These are phyloP conservation scores for Amphichorda felina DNA, from an alignment of 2,329 filamentous ascomycete genomes.

Conservation along the genomic window DNA sequence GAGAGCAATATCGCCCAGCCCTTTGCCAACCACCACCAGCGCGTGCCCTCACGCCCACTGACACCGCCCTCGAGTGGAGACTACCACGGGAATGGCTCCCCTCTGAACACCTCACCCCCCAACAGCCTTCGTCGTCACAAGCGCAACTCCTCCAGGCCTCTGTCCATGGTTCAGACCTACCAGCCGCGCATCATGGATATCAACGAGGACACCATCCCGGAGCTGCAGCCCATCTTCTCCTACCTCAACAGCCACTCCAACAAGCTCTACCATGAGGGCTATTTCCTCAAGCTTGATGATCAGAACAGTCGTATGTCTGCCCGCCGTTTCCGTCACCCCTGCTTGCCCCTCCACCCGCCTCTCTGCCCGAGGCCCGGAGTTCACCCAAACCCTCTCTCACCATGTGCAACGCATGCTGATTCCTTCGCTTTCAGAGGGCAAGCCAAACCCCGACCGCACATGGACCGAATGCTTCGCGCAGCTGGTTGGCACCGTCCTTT, in stretches of 20 bases:
- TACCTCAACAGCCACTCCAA: conserved; percentile 92
- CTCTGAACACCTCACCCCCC: conserved; percentile 28
- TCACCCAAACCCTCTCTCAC: conserved; percentile 5
- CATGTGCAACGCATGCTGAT: not conserved
- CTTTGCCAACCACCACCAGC: conserved; percentile 9
- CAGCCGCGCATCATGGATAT: conserved; percentile 80
- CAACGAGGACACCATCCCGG: conserved; percentile 74
- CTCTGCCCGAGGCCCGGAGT: too few species aligned
- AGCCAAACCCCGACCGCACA: conserved; percentile 71
- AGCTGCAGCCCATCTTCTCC: conserved; percentile 87
- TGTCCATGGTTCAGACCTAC: conserved; percentile 79
- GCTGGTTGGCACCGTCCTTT: conserved; percentile 87
- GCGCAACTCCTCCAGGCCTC: conserved; percentile 52
- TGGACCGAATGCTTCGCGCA: conserved; percentile 98
- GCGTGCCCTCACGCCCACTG: conserved; percentile 15
- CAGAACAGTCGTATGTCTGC: conserved; percentile 67
- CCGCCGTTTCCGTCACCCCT: conserved; percentile 3
- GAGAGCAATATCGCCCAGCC: conserved; percentile 5
- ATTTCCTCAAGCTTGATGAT: conserved; percentile 94
- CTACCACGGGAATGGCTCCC: conserved; percentile 20
- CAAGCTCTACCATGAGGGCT: conserved; percentile 95
- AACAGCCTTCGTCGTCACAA: conserved; percentile 22
- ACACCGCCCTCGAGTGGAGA: conserved; percentile 26
- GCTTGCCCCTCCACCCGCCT: conserved; percentile 1
- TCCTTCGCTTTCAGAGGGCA: conserved; percentile 53